phyloP scores from a whole-genome alignment of 768 basidiomycete species.

The Lactarius vividus region DNA sequence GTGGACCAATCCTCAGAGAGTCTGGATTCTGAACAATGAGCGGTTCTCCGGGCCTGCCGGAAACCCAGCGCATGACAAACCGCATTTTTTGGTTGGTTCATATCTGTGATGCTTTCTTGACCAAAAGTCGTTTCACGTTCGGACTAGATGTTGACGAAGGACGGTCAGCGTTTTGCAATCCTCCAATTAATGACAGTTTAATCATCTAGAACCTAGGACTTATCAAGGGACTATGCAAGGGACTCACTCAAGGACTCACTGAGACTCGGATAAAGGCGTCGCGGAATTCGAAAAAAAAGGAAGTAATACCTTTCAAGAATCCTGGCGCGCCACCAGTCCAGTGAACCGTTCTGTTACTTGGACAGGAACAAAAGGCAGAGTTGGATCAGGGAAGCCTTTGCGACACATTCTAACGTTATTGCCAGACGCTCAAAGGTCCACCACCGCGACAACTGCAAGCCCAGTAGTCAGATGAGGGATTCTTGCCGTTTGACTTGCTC shows the following conservation, averaged over 20 bases:
- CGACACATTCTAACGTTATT: background rate
- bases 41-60: background rate
- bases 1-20: background rate
- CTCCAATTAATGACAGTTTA: background rate
- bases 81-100: background rate
- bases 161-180: background rate
- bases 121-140: background rate
- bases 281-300: constrained; percentile 22
- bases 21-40: background rate
- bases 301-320: constrained; percentile 10
- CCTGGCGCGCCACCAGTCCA: constrained; percentile 8
- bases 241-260: background rate
- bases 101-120: background rate
- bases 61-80: background rate
- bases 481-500: background rate
- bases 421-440: background rate
- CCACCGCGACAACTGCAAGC: background rate
- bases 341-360: background rate
- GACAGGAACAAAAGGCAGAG: background rate
- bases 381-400: background rate
- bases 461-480: constrained; percentile 1
- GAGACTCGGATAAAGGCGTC: constrained; percentile 7
- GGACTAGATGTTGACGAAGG: background rate
- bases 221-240: no score
- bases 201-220: background rate